Percentiles rank a stretch among this genome's conserved stretches.
Conservation (phyloP, 176 grass and related monocot genomes). For the Musa acuminata region DNA sequence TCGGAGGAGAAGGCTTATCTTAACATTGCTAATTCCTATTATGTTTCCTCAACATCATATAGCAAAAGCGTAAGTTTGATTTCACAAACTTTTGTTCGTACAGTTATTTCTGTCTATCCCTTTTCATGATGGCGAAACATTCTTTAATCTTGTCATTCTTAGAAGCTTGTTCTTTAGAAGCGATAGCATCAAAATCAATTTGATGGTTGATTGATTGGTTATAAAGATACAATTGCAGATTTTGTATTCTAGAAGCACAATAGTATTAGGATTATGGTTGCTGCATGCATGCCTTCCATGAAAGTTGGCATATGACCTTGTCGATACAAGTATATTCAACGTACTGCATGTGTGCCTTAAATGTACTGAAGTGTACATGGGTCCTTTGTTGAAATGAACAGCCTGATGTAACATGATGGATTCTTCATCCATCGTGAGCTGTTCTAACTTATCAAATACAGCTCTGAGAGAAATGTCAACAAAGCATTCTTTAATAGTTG, state of each 20-base stretch:
- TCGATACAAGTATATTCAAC: too few species aligned
- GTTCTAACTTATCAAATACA: constrained; percentile 1
- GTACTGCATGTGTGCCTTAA: too few species aligned
- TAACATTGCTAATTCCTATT: constrained; percentile 40
- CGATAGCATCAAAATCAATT: background rate
- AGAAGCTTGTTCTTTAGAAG: background rate
- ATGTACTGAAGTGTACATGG: too few species aligned
- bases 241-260: too few species aligned
- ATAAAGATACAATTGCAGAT: too few species aligned
- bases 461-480: constrained; percentile 3
- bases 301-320: too few species aligned
- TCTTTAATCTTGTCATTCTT: background rate
- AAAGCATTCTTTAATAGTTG: background rate
- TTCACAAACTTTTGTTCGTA: constrained; percentile 2
- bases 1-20: constrained; percentile 58
- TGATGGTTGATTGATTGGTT: background rate
- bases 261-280: too few species aligned
- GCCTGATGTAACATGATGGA: too few species aligned
- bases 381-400: too few species aligned
- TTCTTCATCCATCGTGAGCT: constrained; percentile 1
- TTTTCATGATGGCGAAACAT: background rate
- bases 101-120: background rate
- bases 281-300: too few species aligned
- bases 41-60: constrained; percentile 44
- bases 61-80: constrained; percentile 53